These are phyloP conservation scores for Salvia sclarea DNA, from an alignment of 305 asterid species.

Conservation along the genomic window DNA sequence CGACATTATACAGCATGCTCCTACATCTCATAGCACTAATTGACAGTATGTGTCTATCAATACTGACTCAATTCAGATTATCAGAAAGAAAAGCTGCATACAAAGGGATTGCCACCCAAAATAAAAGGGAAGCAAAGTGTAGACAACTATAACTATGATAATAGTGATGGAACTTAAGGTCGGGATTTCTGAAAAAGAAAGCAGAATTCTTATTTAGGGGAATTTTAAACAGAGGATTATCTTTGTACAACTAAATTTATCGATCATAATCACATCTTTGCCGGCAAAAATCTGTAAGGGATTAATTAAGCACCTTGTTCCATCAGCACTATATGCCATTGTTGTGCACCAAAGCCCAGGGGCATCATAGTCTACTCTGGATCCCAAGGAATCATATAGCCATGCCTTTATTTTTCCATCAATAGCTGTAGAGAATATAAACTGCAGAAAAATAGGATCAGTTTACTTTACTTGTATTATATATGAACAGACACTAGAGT, in stretches of 20 bases:
- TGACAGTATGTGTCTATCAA: not conserved
- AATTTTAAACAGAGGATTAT: conserved; percentile 4
- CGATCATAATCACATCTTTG: not conserved
- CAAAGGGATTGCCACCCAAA: not conserved
- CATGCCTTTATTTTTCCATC: conserved; percentile 96
- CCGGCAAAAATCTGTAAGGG: conserved; percentile 15
- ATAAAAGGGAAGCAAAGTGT: not conserved
- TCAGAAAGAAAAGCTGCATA: not conserved
- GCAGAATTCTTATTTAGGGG: not conserved
- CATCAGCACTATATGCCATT: conserved; percentile 96
- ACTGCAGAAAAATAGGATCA: conserved; percentile 59
- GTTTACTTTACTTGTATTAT: conserved; percentile 15
- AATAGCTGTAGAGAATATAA: conserved; percentile 85
- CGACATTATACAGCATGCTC: not conserved
- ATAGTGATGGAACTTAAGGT: not conserved
- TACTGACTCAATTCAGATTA: not conserved
- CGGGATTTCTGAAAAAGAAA: not conserved
- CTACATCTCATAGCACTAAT: no score
- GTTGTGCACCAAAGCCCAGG: conserved; percentile 98
- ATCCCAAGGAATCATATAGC: conserved; percentile 93
- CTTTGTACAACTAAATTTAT: not conserved
- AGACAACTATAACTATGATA: not conserved
- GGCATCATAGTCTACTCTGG: conserved; percentile 96
- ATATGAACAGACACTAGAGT: conserved; percentile 4
- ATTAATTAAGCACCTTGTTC: conserved; percentile 62